Percentiles rank a stretch among this genome's conserved stretches.
These are phyloP conservation scores for Claviceps sp. DNA, from an alignment of 2,329 filamentous ascomycete species.

Conservation along the genomic window DNA sequence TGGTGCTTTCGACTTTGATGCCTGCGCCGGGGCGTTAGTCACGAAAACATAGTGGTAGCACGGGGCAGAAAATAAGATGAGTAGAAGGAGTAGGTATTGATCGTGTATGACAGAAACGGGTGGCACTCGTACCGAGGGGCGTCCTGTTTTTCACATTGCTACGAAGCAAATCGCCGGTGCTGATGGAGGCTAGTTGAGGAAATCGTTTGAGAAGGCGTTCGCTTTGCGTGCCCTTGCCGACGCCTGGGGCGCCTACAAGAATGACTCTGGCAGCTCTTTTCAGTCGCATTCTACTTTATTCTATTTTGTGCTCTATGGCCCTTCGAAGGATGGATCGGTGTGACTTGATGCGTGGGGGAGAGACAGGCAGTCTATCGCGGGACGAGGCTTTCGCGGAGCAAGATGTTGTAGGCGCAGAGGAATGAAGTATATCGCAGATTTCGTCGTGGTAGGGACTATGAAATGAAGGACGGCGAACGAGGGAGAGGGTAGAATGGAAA, in stretches of 20 bases:
- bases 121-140: conserved; percentile 52
- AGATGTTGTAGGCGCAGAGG: no score
- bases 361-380: not conserved
- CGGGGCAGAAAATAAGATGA: not conserved
- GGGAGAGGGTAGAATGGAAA: no score
- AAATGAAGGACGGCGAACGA: no score
- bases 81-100: not conserved
- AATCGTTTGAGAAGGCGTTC: conserved; percentile 78
- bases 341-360: not conserved
- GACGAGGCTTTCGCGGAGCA: not conserved
- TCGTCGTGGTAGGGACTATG: no score
- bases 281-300: conserved; percentile 54
- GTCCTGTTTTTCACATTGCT: conserved; percentile 86
- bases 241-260: conserved; percentile 87
- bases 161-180: conserved; percentile 82
- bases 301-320: conserved; percentile 10
- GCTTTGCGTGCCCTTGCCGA: conserved; percentile 93
- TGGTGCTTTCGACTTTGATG: conserved; percentile 78
- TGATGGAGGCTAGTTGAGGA: conserved; percentile 80
- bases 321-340: not conserved
- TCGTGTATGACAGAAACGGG: not conserved
- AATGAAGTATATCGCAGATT: no score
- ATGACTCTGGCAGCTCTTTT: conserved; percentile 81
- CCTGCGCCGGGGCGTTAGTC: conserved; percentile 35
- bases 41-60: not conserved